Evolutionary conservation across 2,329 filamentous ascomycete genomes (phyloP).

Genomic region (Thielaviopsis euricoi): DNA sequence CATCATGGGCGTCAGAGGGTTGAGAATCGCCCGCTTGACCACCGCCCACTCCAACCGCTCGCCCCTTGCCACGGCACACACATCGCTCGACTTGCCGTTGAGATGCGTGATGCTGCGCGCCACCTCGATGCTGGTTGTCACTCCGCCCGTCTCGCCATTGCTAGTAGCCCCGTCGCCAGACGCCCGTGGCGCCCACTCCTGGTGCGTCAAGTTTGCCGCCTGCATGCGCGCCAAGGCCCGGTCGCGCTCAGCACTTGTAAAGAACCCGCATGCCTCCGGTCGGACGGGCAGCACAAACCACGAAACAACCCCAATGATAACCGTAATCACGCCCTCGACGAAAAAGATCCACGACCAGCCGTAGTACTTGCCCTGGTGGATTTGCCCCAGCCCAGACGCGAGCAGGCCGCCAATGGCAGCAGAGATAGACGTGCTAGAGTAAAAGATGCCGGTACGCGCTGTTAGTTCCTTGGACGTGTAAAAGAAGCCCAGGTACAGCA

Average conservation of each 20-base stretch:
- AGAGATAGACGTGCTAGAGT: slow-evolving; percentile 48
- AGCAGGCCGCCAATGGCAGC: slow-evolving; percentile 43
- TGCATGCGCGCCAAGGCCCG: slow-evolving; percentile 18
- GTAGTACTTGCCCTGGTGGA: slow-evolving; percentile 21
- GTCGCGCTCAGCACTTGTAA: slow-evolving; percentile 24
- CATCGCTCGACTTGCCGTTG: neutral
- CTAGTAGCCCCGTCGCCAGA: neutral
- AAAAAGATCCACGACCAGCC: slow-evolving; percentile 32
- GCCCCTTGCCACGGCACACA: neutral
- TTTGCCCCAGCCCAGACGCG: slow-evolving; percentile 25
- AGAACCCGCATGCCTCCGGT: slow-evolving; percentile 22
- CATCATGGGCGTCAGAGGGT: slow-evolving; percentile 14
- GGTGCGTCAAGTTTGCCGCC: slow-evolving; percentile 5
- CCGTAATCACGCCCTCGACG: slow-evolving; percentile 23
- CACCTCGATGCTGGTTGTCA: neutral
- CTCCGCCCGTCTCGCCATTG: neutral
- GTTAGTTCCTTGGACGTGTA: slow-evolving; percentile 15
- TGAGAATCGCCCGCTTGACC: slow-evolving; percentile 13
- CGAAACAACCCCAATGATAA: slow-evolving; percentile 19
- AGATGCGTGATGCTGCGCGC: neutral
- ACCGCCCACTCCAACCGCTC: slow-evolving; percentile 6
- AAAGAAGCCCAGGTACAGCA: slow-evolving; percentile 17
- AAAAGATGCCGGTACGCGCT: slow-evolving; percentile 15
- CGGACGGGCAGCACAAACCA: slow-evolving; percentile 24
- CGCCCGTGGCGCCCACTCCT: neutral